These are phyloP conservation scores for Botryotinia calthae DNA, from an alignment of 2,329 filamentous ascomycete species.

Conservation along the genomic window DNA sequence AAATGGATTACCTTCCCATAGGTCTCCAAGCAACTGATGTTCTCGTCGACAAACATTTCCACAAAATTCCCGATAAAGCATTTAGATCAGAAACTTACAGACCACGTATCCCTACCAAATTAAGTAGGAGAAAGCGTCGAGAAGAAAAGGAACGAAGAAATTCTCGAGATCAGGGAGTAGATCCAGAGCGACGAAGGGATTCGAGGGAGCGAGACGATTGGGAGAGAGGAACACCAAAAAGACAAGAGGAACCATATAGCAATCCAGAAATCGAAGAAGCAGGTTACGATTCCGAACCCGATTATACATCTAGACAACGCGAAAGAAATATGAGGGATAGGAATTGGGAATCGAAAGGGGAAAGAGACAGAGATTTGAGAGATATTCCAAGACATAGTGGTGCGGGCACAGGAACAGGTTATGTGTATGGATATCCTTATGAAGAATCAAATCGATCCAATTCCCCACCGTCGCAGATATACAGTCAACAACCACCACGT, in stretches of 20 bases:
- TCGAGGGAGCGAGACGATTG: not conserved
- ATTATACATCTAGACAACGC: not conserved
- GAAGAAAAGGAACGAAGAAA: not conserved
- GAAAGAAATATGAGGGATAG: slow-evolving; percentile 9
- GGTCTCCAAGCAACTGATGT: slow-evolving; percentile 23
- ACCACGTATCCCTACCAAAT: slow-evolving; percentile 21
- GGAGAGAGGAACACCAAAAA: not conserved
- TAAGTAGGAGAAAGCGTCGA: not conserved
- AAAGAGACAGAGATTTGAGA: not conserved
- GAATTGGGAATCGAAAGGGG: not conserved
- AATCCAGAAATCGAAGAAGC: slow-evolving; percentile 17
- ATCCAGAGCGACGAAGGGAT: not conserved
- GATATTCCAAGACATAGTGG: slow-evolving; percentile 18
- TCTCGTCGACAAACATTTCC: slow-evolving; percentile 28
- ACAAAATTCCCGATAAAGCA: slow-evolving; percentile 30
- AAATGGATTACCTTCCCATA: slow-evolving; percentile 15
- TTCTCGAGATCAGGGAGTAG: not conserved
- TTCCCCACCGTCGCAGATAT: not conserved
- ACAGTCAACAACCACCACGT: slow-evolving; percentile 18
- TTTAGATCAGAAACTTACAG: slow-evolving; percentile 28
- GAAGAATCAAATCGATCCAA: slow-evolving; percentile 6
- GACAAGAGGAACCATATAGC: slow-evolving; percentile 15
- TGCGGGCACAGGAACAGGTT: not conserved
- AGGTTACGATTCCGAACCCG: slow-evolving; percentile 17
- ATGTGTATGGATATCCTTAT: slow-evolving; percentile 2